These are phyloP conservation scores for Capniomyces stellatus DNA, from an alignment of 371 early-diverging fungal species.

Conservation along the genomic window DNA sequence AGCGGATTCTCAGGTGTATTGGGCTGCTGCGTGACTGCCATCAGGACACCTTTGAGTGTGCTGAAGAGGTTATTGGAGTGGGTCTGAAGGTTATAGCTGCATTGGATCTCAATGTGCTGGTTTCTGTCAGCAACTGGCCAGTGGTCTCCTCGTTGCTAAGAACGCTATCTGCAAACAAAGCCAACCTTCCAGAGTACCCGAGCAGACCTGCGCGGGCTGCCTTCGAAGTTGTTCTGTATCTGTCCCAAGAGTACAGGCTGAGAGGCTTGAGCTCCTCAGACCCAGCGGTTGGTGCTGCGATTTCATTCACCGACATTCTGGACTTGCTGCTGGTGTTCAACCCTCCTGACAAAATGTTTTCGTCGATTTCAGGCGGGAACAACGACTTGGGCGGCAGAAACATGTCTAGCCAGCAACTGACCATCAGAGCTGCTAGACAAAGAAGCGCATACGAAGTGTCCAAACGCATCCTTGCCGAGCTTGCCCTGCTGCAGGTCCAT, in stretches of 20 bases:
- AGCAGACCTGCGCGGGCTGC: not conserved
- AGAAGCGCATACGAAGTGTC: not conserved
- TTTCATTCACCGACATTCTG: not conserved
- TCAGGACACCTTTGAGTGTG: conserved; percentile 11
- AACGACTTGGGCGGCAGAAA: not conserved
- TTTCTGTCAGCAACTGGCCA: conserved; percentile 14
- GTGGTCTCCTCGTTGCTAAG: conserved; percentile 17
- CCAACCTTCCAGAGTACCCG: conserved; percentile 2
- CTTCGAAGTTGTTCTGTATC: conserved; percentile 2
- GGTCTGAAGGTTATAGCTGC: conserved; percentile 13
- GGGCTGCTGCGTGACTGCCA: conserved; percentile 19
- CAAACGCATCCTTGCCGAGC: not conserved
- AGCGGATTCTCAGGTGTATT: conserved; percentile 20
- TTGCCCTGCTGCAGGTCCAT: not conserved
- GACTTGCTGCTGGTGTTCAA: not conserved
- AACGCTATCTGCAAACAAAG: conserved; percentile 15
- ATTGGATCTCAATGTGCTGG: conserved; percentile 9
- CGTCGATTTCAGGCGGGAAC: conserved; percentile 1
- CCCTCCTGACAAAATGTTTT: not conserved
- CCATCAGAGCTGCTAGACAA: not conserved
- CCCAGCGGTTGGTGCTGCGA: not conserved
- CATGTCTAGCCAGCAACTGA: not conserved
- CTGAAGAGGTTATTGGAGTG: conserved; percentile 12
- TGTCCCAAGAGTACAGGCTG: not conserved
- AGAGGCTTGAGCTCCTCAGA: not conserved